Percentiles rank a stretch among this genome's conserved stretches.
These are phyloP conservation scores for Paramecium tetraurelia DNA, from an alignment of 73 alveolate genomes.

Conservation along the genomic window DNA sequence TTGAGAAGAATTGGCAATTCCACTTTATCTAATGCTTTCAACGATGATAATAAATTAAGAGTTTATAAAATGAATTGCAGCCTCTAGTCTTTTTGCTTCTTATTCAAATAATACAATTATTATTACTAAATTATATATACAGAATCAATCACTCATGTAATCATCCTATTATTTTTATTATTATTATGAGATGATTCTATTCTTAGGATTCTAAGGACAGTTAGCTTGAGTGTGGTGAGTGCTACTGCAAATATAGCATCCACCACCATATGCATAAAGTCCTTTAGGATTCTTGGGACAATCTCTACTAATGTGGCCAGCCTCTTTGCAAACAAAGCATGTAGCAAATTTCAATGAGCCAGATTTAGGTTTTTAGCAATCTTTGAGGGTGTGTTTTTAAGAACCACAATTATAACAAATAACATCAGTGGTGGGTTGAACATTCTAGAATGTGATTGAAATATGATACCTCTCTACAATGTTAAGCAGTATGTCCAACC, in stretches of 20 bases:
- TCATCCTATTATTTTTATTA: background rate
- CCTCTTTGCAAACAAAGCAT: constrained; percentile 74
- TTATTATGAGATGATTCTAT: background rate
- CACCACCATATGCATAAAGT: constrained; percentile 77
- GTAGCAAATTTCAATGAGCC: constrained; percentile 71
- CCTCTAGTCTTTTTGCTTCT: background rate
- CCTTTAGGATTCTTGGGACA: constrained; percentile 83
- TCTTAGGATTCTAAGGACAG: constrained; percentile 77
- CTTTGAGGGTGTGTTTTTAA: constrained; percentile 71
- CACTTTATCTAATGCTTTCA: constrained; percentile 95
- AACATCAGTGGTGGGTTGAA: constrained; percentile 47
- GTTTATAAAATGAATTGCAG: constrained; percentile 94
- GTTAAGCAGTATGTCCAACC: constrained; percentile 72
- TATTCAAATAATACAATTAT: background rate
- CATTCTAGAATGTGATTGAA: background rate
- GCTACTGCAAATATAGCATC: constrained; percentile 76
- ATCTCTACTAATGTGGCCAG: constrained; percentile 81
- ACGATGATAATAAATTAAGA: constrained; percentile 88
- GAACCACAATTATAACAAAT: constrained; percentile 81
- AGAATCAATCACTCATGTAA: constrained; percentile 30
- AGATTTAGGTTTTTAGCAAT: constrained; percentile 73
- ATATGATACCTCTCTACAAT: constrained; percentile 67
- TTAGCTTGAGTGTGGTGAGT: constrained; percentile 72
- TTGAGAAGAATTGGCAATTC: constrained; percentile 96
- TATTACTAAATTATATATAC: background rate